Evolutionary conservation across 177 flowering plant species (phyloP).

Genomic region (Vitis hybrid): DNA sequence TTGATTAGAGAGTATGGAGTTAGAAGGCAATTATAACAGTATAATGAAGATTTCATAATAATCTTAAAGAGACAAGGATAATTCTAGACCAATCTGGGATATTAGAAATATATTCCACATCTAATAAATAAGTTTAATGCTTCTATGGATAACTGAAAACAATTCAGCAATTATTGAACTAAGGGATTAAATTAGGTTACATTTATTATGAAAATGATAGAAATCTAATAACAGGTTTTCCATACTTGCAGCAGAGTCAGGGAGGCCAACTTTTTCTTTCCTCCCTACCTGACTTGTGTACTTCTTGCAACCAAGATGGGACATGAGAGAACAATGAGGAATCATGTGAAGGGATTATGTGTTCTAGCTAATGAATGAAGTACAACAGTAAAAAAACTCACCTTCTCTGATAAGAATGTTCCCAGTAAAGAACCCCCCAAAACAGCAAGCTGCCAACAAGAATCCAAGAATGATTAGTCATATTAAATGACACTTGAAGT

Average conservation of each 20-base stretch:
- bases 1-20: too few species aligned
- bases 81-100: too few species aligned
- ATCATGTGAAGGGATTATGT: neutral
- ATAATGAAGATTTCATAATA: too few species aligned
- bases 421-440: conserved; percentile 93
- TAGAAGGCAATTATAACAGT: too few species aligned
- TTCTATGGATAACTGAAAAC: too few species aligned
- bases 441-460: conserved; percentile 77
- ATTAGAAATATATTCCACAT: too few species aligned
- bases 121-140: too few species aligned
- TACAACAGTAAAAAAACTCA: conserved; percentile 14
- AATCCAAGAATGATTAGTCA: neutral
- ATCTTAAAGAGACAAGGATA: too few species aligned
- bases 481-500: neutral
- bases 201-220: neutral
- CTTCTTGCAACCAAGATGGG: neutral
- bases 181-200: neutral
- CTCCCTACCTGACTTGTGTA: neutral
- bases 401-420: conserved; percentile 96
- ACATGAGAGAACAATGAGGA: neutral
- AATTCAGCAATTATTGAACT: too few species aligned
- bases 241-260: neutral
- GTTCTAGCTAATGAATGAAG: neutral
- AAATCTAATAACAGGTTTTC: neutral
- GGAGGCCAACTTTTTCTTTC: conserved; percentile 1